Evolutionary conservation across 345 rosid species (phyloP).

Genomic region (sweet orange (Citrus sinensis)): DNA sequence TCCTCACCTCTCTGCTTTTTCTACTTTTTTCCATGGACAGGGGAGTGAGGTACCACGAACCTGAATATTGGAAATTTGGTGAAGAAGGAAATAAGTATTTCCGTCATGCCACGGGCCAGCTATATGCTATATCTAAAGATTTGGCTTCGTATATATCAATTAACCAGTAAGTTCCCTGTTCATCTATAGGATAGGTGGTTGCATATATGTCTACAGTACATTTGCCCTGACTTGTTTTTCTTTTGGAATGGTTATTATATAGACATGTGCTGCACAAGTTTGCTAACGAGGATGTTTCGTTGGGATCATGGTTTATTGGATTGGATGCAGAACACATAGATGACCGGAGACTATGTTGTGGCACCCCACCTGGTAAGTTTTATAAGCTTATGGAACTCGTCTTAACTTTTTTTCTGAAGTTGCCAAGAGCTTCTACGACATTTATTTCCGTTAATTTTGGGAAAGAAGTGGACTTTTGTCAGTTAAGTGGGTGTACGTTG

Average conservation of each 20-base stretch:
- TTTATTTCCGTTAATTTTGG: background rate
- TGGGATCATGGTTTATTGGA: slow-evolving; percentile 98
- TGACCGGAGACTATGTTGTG: slow-evolving; percentile 96
- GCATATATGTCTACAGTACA: background rate
- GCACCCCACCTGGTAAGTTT: slow-evolving; percentile 84
- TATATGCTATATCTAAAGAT: slow-evolving; percentile 84
- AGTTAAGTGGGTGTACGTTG: background rate
- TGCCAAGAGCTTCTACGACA: background rate
- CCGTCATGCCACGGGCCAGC: slow-evolving; percentile 99
- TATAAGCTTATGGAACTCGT: background rate
- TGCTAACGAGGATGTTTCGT: slow-evolving; percentile 89
- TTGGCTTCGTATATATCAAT: slow-evolving; percentile 83
- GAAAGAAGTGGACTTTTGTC: background rate
- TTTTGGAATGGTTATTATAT: slow-evolving; percentile 19
- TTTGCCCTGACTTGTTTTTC: slow-evolving; percentile 15
- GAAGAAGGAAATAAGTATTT: slow-evolving; percentile 94
- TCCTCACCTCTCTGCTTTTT: background rate
- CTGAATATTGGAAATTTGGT: slow-evolving; percentile 97
- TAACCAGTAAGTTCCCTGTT: slow-evolving; percentile 60
- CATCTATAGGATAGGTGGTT: background rate
- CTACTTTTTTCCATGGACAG: slow-evolving; percentile 29
- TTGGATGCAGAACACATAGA: slow-evolving; percentile 93
- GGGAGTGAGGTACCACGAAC: slow-evolving; percentile 97
- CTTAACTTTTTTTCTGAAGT: background rate
- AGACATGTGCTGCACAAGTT: slow-evolving; percentile 89